Evolutionary conservation across 345 rosid genomes (phyloP), one percentile per base, ranked within the genome.

Genomic region (Syzygium grande): DNA sequence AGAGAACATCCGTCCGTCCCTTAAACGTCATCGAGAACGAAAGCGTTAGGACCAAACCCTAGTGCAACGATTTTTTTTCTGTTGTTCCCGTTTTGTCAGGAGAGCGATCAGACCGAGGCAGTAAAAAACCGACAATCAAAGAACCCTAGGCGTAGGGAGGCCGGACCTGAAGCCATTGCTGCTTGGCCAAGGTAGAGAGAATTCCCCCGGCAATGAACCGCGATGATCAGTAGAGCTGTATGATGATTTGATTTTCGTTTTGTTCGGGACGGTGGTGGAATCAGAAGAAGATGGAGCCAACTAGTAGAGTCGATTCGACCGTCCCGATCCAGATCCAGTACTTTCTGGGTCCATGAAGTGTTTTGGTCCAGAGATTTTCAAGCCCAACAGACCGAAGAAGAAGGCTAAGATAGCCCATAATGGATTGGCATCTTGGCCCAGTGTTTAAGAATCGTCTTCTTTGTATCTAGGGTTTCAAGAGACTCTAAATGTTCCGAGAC

Each of bases 151-250:
- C 25, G 80, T 34, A 41, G 46, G 80, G 46, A 34, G 80, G 25
- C 49, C 49, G 4, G 65, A 87, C 89, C 89, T 87, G 89, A 87
- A 59, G 80, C 89, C 89, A 87, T 87, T 38, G 88, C 22, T 2
- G 80, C 7, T 38, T 73, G 14, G 14, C 49, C 51, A 25, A 54
- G 58, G 52, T 12, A 79, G 58, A 19, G n/a, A 86, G 63, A 11
- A 34, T 46, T 12, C 38, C 80, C 80, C 4, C 80, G 16, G 49
- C 43, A 17, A 16, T 4, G 78, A 38, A 65, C 12, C 77, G 41
- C 77, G 77, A 63, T 17, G 77, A 21, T 2, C 9, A 68, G 46
- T 34, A 9, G 43, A 68, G 19, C 5, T 9, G 49, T 19, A 9
- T 5, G 80, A 38, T 19, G 65, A n/a, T 34, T 30, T 51, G 68